These are phyloP conservation scores for Domatiomyces catenatus DNA, from an alignment of 2,329 filamentous ascomycete genomes.

Conservation along the genomic window DNA sequence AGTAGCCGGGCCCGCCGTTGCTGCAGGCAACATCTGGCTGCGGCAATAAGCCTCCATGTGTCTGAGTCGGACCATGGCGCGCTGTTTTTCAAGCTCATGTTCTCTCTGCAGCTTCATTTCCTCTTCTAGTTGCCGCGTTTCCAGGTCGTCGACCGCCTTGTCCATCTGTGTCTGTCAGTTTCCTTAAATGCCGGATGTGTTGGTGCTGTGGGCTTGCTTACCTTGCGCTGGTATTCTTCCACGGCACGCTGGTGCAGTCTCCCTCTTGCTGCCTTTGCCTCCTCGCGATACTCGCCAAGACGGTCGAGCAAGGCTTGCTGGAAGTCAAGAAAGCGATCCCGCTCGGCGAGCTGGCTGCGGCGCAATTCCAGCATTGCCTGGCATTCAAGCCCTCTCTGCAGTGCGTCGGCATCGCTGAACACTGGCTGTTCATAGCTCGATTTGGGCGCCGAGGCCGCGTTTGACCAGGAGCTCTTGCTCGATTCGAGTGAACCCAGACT, in stretches of 20 bases:
- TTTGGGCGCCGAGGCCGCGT: slow-evolving; percentile 4
- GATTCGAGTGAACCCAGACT: slow-evolving; percentile 7
- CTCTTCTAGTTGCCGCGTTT: slow-evolving; percentile 29
- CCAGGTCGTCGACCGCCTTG: slow-evolving; percentile 22
- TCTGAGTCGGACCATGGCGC: slow-evolving; percentile 29
- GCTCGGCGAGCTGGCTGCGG: slow-evolving; percentile 15
- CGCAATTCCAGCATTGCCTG: slow-evolving; percentile 11
- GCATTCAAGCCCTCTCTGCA: slow-evolving; percentile 13
- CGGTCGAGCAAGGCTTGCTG: slow-evolving; percentile 9
- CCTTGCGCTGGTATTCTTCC: slow-evolving; percentile 26
- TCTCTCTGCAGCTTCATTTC: slow-evolving; percentile 32
- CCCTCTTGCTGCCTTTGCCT: slow-evolving; percentile 19
- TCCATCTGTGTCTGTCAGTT: slow-evolving; percentile 21
- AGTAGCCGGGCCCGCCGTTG: slow-evolving; percentile 16
- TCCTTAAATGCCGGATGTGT: background rate
- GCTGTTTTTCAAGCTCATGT: slow-evolving; percentile 28
- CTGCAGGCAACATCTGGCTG: slow-evolving; percentile 25
- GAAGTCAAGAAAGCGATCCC: slow-evolving; percentile 15
- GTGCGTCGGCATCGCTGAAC: slow-evolving; percentile 9
- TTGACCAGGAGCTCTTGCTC: slow-evolving; percentile 12
- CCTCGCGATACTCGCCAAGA: slow-evolving; percentile 10
- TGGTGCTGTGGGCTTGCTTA: slow-evolving; percentile 9
- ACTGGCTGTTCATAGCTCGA: slow-evolving; percentile 4
- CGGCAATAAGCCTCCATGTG: slow-evolving; percentile 34
- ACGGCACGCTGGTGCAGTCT: slow-evolving; percentile 21